Evolutionary conservation across 495 filamentous ascomycete genomes (phyloP), one percentile per base, ranked within the genome.

Genomic region (Opeltia flavorubescens): DNA sequence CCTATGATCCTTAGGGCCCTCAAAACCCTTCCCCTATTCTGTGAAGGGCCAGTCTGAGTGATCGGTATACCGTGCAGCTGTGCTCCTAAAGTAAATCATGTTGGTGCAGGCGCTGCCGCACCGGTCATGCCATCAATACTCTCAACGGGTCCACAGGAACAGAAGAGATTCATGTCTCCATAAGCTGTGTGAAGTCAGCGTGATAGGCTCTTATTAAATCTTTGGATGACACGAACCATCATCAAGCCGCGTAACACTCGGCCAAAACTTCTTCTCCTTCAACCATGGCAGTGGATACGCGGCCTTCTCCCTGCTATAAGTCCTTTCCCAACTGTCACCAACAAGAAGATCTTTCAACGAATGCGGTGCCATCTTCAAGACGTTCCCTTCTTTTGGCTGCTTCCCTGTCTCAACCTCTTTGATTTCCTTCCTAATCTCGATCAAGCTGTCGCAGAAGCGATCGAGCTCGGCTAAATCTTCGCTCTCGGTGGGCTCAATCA

Each of bases 241-340:
- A 65, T 98, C 83, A 26, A 96, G 69, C 57, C 91, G 72, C 6
- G 84, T 85, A 28, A 95, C 87, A 28, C 71, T 82, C 0, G 91
- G 89, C 91, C 91, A 98, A 68, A 96, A 95, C 71, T 98, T 98
- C 80, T 93, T 95, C 75, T 94, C 85, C 66, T 76, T 76, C 51
- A 96, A 64, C 70, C 77, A 95, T 2, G 79, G 68, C 54, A 94
- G 60, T 17, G 91, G 91, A 61, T 94, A 96, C 2, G 89, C 91
- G 8, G 91, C 91, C 62, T 76, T 70, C 70, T 91, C 84, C 26
- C 86, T 70, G 9, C 70, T 76, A 59, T 98, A 98, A 1, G 73
- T 68, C 21, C 91, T 69, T 44, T 84, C 67, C 88, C 88, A 95
- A 52, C 83, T 73, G 48, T 76, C 71, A 4, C 74, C 73, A 3